Conservation (phyloP, 495 filamentous ascomycete species). For the Peziza echinospora region DNA sequence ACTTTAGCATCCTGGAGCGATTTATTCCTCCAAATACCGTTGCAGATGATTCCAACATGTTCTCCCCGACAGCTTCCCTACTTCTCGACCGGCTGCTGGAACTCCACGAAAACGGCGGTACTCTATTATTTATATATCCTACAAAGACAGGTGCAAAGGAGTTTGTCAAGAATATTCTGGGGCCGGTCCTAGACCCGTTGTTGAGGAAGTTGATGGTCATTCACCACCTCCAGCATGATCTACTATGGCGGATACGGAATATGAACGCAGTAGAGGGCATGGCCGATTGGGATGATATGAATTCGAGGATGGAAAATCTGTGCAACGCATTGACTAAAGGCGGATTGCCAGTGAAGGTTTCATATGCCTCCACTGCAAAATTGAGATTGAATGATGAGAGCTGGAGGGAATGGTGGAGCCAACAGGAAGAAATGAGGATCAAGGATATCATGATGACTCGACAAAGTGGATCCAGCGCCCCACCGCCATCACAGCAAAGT, state of each 20-base stretch:
- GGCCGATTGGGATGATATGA: conserved; percentile 35
- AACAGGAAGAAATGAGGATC: conserved; percentile 47
- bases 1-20: conserved; percentile 45
- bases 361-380: conserved; percentile 26
- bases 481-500: background rate
- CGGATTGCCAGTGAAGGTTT: background rate
- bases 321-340: conserved; percentile 22
- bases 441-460: conserved; percentile 26
- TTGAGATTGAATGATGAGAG: conserved; percentile 33
- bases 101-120: conserved; percentile 36
- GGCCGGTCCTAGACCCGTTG: conserved; percentile 44
- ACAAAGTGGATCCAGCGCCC: background rate
- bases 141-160: conserved; percentile 39
- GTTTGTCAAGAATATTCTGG: conserved; percentile 43
- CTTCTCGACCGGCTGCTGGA: conserved; percentile 47
- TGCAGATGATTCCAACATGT: conserved; percentile 40
- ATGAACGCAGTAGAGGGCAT: conserved; percentile 37
- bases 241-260: conserved; percentile 34
- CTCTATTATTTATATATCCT: conserved; percentile 47
- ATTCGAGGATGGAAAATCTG: conserved; percentile 28
- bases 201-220: conserved; percentile 43
- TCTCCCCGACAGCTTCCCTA: conserved; percentile 33
- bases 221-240: conserved; percentile 37
- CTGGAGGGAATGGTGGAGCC: conserved; percentile 51
- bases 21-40: conserved; percentile 44